Conservation (phyloP, 2,329 filamentous ascomycete genomes). For the Ploettnerulaceae sp. region DNA sequence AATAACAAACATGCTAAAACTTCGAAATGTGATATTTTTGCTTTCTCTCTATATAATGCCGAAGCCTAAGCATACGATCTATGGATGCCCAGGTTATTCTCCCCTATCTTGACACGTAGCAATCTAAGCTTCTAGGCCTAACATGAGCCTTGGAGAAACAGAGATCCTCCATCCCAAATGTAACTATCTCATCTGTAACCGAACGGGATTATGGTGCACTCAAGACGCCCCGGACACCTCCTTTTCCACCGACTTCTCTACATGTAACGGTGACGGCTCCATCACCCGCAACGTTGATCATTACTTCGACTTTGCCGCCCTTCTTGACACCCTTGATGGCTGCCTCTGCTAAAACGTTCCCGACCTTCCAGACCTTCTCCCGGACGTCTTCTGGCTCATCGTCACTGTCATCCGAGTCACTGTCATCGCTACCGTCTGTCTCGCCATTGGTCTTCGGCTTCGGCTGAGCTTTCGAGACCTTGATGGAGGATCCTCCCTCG, state of each 20-base stretch:
- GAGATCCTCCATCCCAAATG: not conserved
- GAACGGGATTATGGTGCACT: conserved; percentile 24
- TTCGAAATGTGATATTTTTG: no score
- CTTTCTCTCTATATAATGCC: no score
- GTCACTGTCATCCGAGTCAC: conserved; percentile 59
- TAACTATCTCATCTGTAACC: not conserved
- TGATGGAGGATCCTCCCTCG: conserved; percentile 87
- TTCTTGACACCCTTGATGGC: conserved; percentile 81
- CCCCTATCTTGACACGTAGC: no score
- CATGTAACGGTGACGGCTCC: conserved; percentile 74
- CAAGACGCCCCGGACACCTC: conserved; percentile 33
- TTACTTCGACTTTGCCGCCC: conserved; percentile 86
- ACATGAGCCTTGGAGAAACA: no score
- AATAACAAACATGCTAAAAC: no score
- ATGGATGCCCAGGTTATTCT: no score
- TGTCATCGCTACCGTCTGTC: conserved; percentile 53
- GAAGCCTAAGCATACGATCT: no score
- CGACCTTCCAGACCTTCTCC: conserved; percentile 90
- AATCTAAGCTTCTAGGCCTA: no score
- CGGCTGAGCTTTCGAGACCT: conserved; percentile 81
- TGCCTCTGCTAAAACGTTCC: conserved; percentile 76
- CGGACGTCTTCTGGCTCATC: conserved; percentile 85
- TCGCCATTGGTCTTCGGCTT: conserved; percentile 61
- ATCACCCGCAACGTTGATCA: conserved; percentile 80
- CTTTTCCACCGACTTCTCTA: conserved; percentile 65